phyloP scores from a whole-genome alignment of 2,329 filamentous ascomycete genomes.

The Penicillium corylophilum region DNA sequence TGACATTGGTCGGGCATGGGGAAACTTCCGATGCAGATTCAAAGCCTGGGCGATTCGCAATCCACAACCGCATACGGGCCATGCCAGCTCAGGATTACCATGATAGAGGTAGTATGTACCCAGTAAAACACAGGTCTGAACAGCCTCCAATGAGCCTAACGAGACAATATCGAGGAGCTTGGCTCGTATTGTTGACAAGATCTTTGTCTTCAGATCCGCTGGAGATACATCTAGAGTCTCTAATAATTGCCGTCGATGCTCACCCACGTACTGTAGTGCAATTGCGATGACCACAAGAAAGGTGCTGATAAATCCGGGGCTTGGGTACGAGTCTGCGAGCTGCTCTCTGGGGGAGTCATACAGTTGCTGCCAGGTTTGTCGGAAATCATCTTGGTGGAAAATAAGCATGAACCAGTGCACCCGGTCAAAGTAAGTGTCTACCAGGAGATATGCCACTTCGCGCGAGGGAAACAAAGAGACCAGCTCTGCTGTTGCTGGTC shows the following conservation, averaged over 20 bases:
- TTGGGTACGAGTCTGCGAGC: not conserved
- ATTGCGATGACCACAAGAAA: constrained; percentile 27
- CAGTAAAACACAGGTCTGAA: constrained; percentile 37
- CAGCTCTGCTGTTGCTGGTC: constrained; percentile 9
- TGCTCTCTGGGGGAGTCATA: constrained; percentile 5
- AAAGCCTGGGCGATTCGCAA: constrained; percentile 39
- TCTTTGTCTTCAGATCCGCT: constrained; percentile 10
- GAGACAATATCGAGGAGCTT: constrained; percentile 26
- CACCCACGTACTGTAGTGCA: constrained; percentile 22
- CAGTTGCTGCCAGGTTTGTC: constrained; percentile 18
- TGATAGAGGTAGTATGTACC: constrained; percentile 42
- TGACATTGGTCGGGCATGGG: not conserved
- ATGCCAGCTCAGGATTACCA: constrained; percentile 37
- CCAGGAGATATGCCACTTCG: constrained; percentile 25
- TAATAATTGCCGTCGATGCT: constrained; percentile 9
- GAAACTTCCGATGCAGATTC: constrained; percentile 28
- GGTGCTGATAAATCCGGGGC: constrained; percentile 16
- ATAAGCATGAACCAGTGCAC: constrained; percentile 43
- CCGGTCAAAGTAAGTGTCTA: constrained; percentile 42
- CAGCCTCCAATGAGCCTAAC: constrained; percentile 28
- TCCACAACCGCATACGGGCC: constrained; percentile 41
- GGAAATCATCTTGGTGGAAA: constrained; percentile 38
- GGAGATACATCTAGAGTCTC: not conserved
- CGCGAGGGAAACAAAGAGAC: constrained; percentile 20
- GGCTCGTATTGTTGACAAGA: constrained; percentile 14